Evolutionary conservation across 306 rosid genomes (phyloP).

Genomic region (Cicer arietinum): DNA sequence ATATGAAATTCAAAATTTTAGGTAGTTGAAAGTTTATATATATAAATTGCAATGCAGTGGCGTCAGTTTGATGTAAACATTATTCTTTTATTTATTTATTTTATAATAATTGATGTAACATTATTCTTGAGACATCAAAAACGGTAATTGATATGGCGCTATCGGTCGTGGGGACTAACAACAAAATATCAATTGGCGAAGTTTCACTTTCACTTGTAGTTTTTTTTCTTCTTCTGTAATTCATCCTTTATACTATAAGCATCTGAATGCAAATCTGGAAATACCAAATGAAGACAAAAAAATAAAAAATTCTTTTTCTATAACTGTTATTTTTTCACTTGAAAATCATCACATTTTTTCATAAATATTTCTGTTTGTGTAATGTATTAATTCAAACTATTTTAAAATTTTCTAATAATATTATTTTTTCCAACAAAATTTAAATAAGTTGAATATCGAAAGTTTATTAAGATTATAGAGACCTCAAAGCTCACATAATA

Average conservation of each 20-base stretch:
- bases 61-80: constrained; percentile 44
- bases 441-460: too few relatives aligned
- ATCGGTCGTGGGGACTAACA: constrained; percentile 40
- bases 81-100: not conserved
- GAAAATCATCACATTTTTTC: too few relatives aligned
- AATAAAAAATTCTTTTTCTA: not conserved
- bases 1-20: not conserved
- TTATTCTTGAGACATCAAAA: constrained; percentile 44
- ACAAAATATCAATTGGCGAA: not conserved
- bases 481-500: too few relatives aligned
- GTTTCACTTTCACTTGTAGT: constrained; percentile 45
- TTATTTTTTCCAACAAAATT: too few relatives aligned
- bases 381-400: too few relatives aligned
- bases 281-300: constrained; percentile 20
- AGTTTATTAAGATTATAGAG: too few relatives aligned
- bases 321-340: too few relatives aligned
- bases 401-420: too few relatives aligned
- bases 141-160: constrained; percentile 40
- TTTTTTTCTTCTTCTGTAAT: constrained; percentile 4
- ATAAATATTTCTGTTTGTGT: too few relatives aligned
- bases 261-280: constrained; percentile 18
- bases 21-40: not conserved
- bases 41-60: constrained; percentile 4
- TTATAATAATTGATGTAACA: constrained; percentile 25
- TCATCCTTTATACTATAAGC: not conserved